Conservation (phyloP, 78 protist genomes). For the Goniomonas avonlea region DNA sequence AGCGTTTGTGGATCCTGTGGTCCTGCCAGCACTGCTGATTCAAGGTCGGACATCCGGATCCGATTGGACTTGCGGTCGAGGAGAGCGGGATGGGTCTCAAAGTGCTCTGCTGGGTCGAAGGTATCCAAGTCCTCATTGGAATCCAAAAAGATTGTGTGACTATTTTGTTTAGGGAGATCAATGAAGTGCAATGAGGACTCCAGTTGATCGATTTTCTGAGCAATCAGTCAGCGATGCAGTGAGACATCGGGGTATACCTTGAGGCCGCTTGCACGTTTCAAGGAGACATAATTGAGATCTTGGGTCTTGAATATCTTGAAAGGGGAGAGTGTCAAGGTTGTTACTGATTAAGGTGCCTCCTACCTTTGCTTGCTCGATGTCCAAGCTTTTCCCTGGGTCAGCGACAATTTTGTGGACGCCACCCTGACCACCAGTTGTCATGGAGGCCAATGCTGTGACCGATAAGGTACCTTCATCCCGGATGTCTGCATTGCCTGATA, state of each 20-base stretch:
- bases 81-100: neutral
- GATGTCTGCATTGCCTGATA: conserved; percentile 31
- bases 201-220: neutral
- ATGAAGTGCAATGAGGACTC: neutral
- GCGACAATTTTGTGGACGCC: neutral
- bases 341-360: neutral
- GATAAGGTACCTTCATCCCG: neutral
- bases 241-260: neutral
- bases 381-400: too few relatives aligned
- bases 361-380: conserved; percentile 6
- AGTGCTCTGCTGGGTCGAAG: neutral
- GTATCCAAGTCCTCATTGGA: neutral
- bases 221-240: neutral
- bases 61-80: neutral
- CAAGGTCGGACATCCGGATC: neutral
- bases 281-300: neutral
- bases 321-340: neutral
- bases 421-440: neutral
- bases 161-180: neutral
- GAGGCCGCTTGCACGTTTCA: neutral
- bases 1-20: too few relatives aligned
- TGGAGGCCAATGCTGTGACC: neutral
- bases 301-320: neutral
- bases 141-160: conserved; percentile 30
- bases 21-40: too few relatives aligned